phyloP scores from a whole-genome alignment of 768 basidiomycete genomes.

The Mycena latifolia region DNA sequence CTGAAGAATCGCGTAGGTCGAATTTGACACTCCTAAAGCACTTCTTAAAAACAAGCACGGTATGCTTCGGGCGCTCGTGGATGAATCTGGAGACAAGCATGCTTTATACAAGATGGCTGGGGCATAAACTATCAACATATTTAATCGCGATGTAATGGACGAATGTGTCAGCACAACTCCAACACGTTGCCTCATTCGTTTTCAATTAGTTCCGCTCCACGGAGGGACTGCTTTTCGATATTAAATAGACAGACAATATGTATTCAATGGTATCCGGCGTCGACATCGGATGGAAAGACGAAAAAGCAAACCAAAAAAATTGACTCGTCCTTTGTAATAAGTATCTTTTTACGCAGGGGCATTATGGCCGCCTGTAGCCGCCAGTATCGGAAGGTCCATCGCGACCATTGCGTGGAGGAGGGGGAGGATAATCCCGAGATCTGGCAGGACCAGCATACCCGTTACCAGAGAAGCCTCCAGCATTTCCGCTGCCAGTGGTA shows the following conservation, averaged over 20 bases:
- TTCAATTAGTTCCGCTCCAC: too few species aligned
- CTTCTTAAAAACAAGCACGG: slow-evolving; percentile 67
- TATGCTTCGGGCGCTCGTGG: slow-evolving; percentile 65
- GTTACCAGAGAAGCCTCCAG: slow-evolving; percentile 56
- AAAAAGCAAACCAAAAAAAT: background rate
- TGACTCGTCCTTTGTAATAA: slow-evolving; percentile 15
- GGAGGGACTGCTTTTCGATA: too few species aligned
- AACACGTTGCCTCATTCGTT: too few species aligned
- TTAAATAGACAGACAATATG: background rate
- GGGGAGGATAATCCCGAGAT: slow-evolving; percentile 48
- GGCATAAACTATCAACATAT: slow-evolving; percentile 14
- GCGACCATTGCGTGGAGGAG: slow-evolving; percentile 59
- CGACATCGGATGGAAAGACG: slow-evolving; percentile 19
- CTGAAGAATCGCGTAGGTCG: slow-evolving; percentile 47
- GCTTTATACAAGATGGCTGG: slow-evolving; percentile 59
- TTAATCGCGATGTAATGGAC: too few species aligned
- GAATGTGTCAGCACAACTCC: too few species aligned
- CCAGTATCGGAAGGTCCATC: slow-evolving; percentile 50
- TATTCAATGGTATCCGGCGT: slow-evolving; percentile 15
- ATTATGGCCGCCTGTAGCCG: slow-evolving; percentile 56
- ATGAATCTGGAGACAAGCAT: slow-evolving; percentile 69
- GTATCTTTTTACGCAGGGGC: slow-evolving; percentile 6
- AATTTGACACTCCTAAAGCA: slow-evolving; percentile 64
- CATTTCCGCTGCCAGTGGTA: slow-evolving; percentile 44
- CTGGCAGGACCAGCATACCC: slow-evolving; percentile 60